Evolutionary conservation across 2,329 filamentous ascomycete species (phyloP).

Genomic region (Lasiodiplodia hormozganensis): DNA sequence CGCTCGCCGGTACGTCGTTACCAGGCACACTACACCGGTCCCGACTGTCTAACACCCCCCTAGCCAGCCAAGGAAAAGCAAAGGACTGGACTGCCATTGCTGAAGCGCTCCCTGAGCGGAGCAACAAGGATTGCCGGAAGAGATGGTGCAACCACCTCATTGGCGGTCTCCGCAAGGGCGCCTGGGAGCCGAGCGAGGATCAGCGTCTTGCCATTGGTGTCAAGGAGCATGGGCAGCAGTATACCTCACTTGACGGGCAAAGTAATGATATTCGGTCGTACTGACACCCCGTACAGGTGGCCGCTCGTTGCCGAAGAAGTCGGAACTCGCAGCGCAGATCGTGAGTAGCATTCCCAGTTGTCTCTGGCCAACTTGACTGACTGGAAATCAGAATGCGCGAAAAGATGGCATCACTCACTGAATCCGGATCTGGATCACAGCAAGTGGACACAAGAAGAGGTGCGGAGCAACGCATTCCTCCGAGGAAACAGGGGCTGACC

Average conservation of each 20-base stretch:
- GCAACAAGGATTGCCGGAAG: constrained; percentile 44
- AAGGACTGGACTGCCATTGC: constrained; percentile 32
- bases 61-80: background rate
- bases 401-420: constrained; percentile 41
- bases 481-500: background rate
- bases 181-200: constrained; percentile 35
- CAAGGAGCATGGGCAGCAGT: background rate
- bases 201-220: background rate
- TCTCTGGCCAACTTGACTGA: background rate
- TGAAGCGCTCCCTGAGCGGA: constrained; percentile 34
- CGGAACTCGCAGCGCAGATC: constrained; percentile 37
- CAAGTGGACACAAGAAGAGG: constrained; percentile 2
- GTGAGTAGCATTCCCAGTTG: background rate
- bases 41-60: background rate
- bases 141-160: constrained; percentile 40
- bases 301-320: constrained; percentile 39
- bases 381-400: constrained; percentile 38
- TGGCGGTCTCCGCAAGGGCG: constrained; percentile 36
- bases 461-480: background rate
- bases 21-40: background rate
- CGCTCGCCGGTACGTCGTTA: background rate
- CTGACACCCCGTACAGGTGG: constrained; percentile 36
- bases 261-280: background rate
- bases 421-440: background rate
- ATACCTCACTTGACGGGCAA: background rate